phyloP scores from a whole-genome alignment of 495 filamentous ascomycete species.

The Bacidia gigantensis region DNA sequence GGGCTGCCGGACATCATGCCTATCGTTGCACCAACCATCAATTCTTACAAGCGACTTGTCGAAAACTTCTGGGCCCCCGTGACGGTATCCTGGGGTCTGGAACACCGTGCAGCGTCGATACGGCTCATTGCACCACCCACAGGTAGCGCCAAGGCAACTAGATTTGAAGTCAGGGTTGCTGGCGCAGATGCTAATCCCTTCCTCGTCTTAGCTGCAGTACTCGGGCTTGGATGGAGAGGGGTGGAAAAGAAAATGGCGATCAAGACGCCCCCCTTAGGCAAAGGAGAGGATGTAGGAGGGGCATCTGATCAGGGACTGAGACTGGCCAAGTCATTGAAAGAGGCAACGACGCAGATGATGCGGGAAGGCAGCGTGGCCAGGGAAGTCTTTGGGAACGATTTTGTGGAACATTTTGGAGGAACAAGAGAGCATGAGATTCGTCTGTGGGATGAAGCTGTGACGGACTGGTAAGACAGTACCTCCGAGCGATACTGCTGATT shows the following conservation, averaged over 20 bases:
- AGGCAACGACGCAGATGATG: constrained; percentile 66
- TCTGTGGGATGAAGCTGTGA: constrained; percentile 90
- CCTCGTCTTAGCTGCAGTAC: constrained; percentile 73
- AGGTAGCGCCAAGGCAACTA: constrained; percentile 64
- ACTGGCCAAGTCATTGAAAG: constrained; percentile 67
- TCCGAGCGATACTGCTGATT: not conserved
- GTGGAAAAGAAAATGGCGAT: constrained; percentile 82
- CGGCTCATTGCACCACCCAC: constrained; percentile 81
- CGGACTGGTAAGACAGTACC: constrained; percentile 69
- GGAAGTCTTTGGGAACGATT: constrained; percentile 85
- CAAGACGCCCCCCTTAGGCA: constrained; percentile 65
- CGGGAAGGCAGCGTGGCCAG: constrained; percentile 66
- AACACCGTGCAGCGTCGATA: constrained; percentile 86
- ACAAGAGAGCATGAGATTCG: constrained; percentile 84
- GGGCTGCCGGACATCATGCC: constrained; percentile 95
- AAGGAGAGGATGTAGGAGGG: constrained; percentile 65
- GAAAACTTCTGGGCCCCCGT: constrained; percentile 99
- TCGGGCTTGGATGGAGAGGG: constrained; percentile 78
- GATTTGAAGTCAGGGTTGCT: constrained; percentile 82
- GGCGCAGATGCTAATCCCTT: constrained; percentile 86
- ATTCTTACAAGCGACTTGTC: constrained; percentile 92
- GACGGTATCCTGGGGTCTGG: constrained; percentile 90
- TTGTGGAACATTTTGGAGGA: constrained; percentile 89
- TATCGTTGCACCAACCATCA: constrained; percentile 81
- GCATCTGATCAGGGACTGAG: constrained; percentile 43